Evolutionary conservation across 2,329 filamentous ascomycete species (phyloP).

Genomic region (Aureobasidium sp.): DNA sequence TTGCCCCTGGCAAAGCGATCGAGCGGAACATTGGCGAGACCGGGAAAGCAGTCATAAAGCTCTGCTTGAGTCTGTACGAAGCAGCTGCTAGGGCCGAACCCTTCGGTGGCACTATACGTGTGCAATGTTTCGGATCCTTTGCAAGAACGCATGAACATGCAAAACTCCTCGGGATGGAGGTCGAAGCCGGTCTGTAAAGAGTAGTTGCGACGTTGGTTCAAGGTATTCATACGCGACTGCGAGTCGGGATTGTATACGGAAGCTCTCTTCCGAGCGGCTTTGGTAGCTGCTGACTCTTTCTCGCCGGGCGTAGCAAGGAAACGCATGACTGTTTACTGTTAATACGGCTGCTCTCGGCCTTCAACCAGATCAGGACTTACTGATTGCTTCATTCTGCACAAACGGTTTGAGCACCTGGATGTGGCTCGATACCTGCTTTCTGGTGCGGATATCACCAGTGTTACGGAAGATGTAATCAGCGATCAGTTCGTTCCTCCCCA

Average conservation of each 20-base stretch:
- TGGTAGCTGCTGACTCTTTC: slow-evolving; percentile 2
- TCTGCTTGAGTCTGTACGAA: neutral
- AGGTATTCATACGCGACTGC: neutral
- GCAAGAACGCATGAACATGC: slow-evolving; percentile 10
- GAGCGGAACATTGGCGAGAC: neutral
- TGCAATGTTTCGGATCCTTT: neutral
- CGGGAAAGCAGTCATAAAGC: neutral
- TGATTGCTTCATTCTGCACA: slow-evolving; percentile 41
- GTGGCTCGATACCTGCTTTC: slow-evolving; percentile 57
- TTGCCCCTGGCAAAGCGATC: neutral
- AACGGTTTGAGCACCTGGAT: slow-evolving; percentile 53
- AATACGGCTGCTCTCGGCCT: neutral
- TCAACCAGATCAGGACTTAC: neutral
- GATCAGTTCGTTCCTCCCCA: slow-evolving; percentile 54
- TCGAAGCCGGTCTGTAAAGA: neutral
- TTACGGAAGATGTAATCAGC: slow-evolving; percentile 47
- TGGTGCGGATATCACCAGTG: slow-evolving; percentile 43
- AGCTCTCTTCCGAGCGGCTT: neutral
- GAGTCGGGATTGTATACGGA: neutral
- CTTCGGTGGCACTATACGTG: slow-evolving; percentile 1
- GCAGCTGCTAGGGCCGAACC: neutral
- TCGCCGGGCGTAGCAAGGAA: slow-evolving; percentile 7
- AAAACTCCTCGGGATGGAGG: neutral
- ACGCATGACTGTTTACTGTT: slow-evolving; percentile 9
- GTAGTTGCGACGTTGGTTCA: neutral